Conservation (phyloP, 1,139 yeast genomes). For the Diutina sp. region DNA sequence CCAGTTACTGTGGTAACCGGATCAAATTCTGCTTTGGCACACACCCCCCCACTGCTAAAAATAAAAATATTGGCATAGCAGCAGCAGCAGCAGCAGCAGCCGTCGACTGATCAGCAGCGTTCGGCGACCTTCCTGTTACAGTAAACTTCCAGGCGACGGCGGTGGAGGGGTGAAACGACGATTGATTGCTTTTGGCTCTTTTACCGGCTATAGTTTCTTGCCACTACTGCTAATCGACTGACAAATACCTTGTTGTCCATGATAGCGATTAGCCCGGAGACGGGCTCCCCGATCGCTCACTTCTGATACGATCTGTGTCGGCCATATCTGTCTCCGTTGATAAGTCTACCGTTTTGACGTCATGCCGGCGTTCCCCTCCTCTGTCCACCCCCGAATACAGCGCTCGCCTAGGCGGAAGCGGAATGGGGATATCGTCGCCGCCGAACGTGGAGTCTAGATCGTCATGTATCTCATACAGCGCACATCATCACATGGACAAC, state of each 20-base stretch:
- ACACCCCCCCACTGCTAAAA: too few species aligned
- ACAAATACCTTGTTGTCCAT: too few species aligned
- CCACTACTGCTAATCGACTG: too few species aligned
- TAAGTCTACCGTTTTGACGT: background rate
- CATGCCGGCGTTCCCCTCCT: background rate
- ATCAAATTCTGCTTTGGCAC: too few species aligned
- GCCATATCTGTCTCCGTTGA: too few species aligned
- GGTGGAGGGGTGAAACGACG: background rate
- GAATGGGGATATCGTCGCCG: background rate
- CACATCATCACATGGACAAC: background rate
- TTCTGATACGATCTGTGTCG: too few species aligned
- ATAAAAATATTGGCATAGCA: too few species aligned
- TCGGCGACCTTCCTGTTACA: background rate
- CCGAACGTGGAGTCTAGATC: background rate
- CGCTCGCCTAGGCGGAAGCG: background rate
- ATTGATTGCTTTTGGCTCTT: background rate
- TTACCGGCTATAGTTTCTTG: background rate
- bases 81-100: too few species aligned
- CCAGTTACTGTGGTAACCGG: too few species aligned
- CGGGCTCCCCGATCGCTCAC: too few species aligned
- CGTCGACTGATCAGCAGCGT: too few species aligned
- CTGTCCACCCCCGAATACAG: background rate
- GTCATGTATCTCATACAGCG: background rate
- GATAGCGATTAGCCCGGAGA: too few species aligned
- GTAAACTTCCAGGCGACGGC: background rate